phyloP scores from a whole-genome alignment of 345 rosid genomes.

The Rhizophora mangle region DNA sequence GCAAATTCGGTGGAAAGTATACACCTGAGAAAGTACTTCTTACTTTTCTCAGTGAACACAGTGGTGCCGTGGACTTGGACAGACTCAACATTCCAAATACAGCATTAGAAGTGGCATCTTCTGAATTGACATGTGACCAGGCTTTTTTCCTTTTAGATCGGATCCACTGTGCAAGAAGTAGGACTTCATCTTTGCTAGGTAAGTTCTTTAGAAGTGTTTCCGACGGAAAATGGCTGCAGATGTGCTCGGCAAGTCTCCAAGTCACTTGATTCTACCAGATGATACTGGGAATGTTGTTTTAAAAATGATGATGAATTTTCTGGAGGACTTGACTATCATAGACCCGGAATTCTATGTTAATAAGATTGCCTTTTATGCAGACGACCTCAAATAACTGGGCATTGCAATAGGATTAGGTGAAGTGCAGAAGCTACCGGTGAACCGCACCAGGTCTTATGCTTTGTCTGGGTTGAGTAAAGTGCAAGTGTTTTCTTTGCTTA shows the following conservation, averaged over 20 bases:
- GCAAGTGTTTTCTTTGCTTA: not conserved
- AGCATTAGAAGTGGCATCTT: no score
- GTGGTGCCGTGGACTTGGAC: no score
- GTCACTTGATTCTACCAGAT: constrained; percentile 10
- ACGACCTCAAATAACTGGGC: constrained; percentile 1
- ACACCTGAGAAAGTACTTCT: no score
- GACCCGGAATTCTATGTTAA: constrained; percentile 4
- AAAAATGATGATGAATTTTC: not conserved
- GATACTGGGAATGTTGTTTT: not conserved
- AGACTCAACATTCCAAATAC: no score
- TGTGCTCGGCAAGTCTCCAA: constrained; percentile 7
- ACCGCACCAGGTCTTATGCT: not conserved
- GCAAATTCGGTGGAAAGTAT: no score
- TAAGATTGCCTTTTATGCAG: not conserved
- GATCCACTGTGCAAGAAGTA: no score
- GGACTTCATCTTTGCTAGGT: not conserved
- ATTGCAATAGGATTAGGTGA: not conserved
- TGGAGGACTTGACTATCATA: not conserved
- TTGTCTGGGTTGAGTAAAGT: not conserved
- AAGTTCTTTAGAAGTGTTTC: not conserved
- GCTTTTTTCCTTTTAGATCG: no score
- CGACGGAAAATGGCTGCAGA: no score
- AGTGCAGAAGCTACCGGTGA: not conserved
- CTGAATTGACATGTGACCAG: no score
- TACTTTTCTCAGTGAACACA: no score